Evolutionary conservation across 768 basidiomycete genomes (phyloP).

Genomic region (Pleurotus platypus): DNA sequence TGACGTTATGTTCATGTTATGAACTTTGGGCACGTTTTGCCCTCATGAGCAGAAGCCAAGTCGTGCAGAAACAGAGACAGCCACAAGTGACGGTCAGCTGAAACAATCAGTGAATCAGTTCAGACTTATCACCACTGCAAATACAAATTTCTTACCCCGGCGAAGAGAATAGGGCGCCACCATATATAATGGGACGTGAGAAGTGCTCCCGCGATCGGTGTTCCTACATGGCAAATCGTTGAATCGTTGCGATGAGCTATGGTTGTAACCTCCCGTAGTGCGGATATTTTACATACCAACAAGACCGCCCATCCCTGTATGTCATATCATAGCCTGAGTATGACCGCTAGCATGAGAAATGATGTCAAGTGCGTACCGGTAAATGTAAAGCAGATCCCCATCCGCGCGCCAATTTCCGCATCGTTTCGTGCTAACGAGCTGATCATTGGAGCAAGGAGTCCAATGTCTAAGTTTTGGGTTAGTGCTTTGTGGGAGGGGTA

Average conservation of each 20-base stretch:
- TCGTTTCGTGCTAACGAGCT: slow-evolving; percentile 38
- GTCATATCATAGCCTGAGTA: background rate
- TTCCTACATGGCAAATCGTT: slow-evolving; percentile 27
- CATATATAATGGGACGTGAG: slow-evolving; percentile 48
- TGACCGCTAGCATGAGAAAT: slow-evolving; percentile 4
- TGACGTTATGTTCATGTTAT: background rate
- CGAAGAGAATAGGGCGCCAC: slow-evolving; percentile 57
- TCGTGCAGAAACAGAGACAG: background rate
- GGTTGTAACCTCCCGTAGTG: too few species aligned
- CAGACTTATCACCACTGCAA: background rate
- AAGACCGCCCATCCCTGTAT: slow-evolving; percentile 35
- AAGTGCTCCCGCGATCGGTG: slow-evolving; percentile 56
- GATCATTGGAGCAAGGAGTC: slow-evolving; percentile 41
- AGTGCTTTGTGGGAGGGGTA: background rate
- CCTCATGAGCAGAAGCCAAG: background rate
- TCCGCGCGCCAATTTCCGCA: slow-evolving; percentile 51
- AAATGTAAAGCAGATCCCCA: slow-evolving; percentile 48
- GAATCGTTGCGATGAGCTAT: too few species aligned
- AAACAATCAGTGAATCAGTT: background rate
- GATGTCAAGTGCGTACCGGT: slow-evolving; percentile 29
- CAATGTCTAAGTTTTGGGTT: slow-evolving; percentile 25
- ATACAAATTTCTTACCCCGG: slow-evolving; percentile 25
- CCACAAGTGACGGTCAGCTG: background rate
- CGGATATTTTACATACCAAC: slow-evolving; percentile 24
- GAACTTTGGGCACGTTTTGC: background rate